Conservation (phyloP, 108 stramenopile genomes). For the Asterionellopsis glacialis region DNA sequence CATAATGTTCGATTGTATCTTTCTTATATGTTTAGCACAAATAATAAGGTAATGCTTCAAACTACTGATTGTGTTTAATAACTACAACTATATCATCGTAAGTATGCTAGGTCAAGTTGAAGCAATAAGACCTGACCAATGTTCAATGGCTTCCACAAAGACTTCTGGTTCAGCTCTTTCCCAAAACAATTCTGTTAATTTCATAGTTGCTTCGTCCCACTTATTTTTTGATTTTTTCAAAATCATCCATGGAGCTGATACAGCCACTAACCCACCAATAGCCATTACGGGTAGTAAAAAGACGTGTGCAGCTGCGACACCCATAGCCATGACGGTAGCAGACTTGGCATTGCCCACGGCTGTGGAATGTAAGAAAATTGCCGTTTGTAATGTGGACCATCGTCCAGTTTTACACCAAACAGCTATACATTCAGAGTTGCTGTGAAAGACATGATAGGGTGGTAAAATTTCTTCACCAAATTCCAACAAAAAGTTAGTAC, state of each 20-base stretch:
- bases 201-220: conserved; percentile 31
- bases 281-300: conserved; percentile 37
- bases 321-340: conserved; percentile 13
- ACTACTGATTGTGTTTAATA: too few relatives aligned
- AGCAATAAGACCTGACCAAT: conserved; percentile 30
- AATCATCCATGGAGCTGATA: conserved; percentile 37
- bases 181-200: conserved; percentile 47
- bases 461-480: conserved; percentile 21
- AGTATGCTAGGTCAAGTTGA: too few relatives aligned
- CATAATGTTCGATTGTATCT: too few relatives aligned
- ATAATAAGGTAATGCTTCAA: too few relatives aligned
- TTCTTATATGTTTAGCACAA: too few relatives aligned
- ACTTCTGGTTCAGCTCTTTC: conserved; percentile 18
- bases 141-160: conserved; percentile 30
- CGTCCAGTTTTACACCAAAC: conserved; percentile 69
- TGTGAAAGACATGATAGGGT: conserved; percentile 31
- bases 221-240: conserved; percentile 35
- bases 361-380: conserved; percentile 42
- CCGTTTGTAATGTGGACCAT: conserved; percentile 59
- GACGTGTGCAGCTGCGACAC: conserved; percentile 32
- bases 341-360: conserved; percentile 44
- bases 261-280: conserved; percentile 36
- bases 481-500: conserved; percentile 38
- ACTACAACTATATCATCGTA: too few relatives aligned
- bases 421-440: conserved; percentile 39